Conservation (phyloP, 2,329 filamentous ascomycete genomes). For the Didymella glomerata region DNA sequence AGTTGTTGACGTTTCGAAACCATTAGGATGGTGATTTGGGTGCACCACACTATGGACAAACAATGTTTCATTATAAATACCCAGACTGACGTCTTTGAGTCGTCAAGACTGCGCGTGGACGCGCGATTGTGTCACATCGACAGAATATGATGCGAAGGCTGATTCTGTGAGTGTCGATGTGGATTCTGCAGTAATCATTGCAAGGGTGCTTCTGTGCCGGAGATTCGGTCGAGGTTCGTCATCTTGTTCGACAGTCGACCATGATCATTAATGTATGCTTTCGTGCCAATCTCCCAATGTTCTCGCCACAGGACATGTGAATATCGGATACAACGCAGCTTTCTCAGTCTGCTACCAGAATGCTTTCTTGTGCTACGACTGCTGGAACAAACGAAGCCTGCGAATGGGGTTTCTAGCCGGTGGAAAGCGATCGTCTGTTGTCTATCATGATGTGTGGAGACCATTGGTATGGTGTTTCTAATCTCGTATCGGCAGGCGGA, state of each 20-base stretch:
- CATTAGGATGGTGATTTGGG: neutral
- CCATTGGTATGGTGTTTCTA: neutral
- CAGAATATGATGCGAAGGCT: neutral
- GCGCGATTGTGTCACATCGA: neutral
- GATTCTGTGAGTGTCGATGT: neutral
- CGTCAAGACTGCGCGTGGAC: neutral
- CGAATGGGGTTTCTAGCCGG: neutral
- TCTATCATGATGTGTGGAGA: neutral
- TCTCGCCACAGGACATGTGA: neutral
- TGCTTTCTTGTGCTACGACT: no score
- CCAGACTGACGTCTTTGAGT: neutral
- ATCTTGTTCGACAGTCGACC: neutral
- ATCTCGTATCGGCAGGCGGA: neutral
- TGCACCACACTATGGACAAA: neutral
- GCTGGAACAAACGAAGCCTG: neutral
- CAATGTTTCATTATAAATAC: neutral
- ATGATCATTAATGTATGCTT: no score
- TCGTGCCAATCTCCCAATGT: neutral
- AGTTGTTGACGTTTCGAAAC: conserved; percentile 9
- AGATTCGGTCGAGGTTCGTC: neutral
- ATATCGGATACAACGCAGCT: neutral
- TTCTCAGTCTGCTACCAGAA: neutral
- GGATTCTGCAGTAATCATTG: neutral
- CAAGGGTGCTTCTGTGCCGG: neutral
- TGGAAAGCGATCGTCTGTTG: neutral